These are phyloP conservation scores for Handroanthus guayacan DNA, from an alignment of 257 asterid species.

Conservation along the genomic window DNA sequence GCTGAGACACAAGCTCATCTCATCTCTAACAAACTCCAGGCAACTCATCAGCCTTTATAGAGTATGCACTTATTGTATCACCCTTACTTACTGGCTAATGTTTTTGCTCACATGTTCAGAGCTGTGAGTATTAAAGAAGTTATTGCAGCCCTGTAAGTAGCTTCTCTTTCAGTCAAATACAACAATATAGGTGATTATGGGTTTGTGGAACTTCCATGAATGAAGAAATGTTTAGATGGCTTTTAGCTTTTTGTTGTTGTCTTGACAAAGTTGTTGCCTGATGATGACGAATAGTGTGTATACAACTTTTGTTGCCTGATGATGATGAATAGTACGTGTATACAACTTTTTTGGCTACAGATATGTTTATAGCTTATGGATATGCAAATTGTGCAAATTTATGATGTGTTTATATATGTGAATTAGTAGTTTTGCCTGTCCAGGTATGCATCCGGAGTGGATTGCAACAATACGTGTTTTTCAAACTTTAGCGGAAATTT, in stretches of 20 bases:
- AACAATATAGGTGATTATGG: not conserved
- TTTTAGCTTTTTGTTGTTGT: too few species aligned
- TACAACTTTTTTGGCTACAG: not conserved
- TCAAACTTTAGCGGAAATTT: too few species aligned
- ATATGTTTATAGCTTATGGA: not conserved
- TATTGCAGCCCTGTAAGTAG: not conserved
- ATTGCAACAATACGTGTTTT: too few species aligned
- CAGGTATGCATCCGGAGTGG: too few species aligned
- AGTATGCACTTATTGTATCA: not conserved
- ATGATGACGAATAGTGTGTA: not conserved
- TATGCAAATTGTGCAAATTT: slow-evolving; percentile 1
- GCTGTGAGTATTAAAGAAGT: not conserved
- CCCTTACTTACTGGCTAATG: not conserved
- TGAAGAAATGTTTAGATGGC: not conserved
- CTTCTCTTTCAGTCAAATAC: not conserved
- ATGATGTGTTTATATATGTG: not conserved
- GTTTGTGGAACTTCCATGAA: not conserved
- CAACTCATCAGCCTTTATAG: not conserved
- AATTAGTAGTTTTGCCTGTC: too few species aligned
- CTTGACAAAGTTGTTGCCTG: too few species aligned
- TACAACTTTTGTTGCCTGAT: not conserved
- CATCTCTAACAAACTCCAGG: slow-evolving; percentile 4
- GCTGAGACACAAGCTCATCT: not conserved
- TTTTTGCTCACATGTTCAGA: not conserved
- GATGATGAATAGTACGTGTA: slow-evolving; percentile 13